phyloP scores from a whole-genome alignment of 176 grass and related monocot genomes.

The Aechmea fasciata region DNA sequence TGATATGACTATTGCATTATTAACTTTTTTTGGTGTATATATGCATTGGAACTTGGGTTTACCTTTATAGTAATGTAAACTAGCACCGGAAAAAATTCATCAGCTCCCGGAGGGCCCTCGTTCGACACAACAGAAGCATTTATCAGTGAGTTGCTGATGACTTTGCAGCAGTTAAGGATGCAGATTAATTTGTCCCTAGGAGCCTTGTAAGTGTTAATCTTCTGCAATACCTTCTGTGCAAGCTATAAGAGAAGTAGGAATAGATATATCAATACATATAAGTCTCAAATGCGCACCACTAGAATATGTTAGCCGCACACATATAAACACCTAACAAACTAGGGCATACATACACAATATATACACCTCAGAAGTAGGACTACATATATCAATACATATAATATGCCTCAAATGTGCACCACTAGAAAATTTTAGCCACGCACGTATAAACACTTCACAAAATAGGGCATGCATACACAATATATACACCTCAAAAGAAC shows the following conservation, averaged over 20 bases:
- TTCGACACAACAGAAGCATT: constrained; percentile 73
- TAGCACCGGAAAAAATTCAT: constrained; percentile 92
- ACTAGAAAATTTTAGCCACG: background rate
- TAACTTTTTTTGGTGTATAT: constrained; percentile 8
- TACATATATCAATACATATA: background rate
- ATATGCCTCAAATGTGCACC: background rate
- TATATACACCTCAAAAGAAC: background rate
- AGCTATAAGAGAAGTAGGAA: constrained; percentile 47
- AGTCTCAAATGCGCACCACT: background rate
- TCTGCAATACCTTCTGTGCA: constrained; percentile 92
- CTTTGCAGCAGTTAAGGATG: constrained; percentile 95
- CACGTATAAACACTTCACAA: background rate
- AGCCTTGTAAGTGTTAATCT: constrained; percentile 96
- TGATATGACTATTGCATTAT: background rate
- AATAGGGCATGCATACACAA: background rate
- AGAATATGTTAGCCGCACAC: background rate
- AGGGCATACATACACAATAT: background rate
- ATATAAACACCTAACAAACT: background rate
- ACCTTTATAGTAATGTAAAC: constrained; percentile 99
- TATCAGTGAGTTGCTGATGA: constrained; percentile 81
- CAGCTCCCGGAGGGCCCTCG: constrained; percentile 73
- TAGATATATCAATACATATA: background rate
- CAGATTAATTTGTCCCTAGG: constrained; percentile 93
- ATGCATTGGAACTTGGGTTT: constrained; percentile 1
- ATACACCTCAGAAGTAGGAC: constrained; percentile 6